These are phyloP conservation scores for Candida parachauliodes DNA, from an alignment of 805 yeast species.

Conservation along the genomic window DNA sequence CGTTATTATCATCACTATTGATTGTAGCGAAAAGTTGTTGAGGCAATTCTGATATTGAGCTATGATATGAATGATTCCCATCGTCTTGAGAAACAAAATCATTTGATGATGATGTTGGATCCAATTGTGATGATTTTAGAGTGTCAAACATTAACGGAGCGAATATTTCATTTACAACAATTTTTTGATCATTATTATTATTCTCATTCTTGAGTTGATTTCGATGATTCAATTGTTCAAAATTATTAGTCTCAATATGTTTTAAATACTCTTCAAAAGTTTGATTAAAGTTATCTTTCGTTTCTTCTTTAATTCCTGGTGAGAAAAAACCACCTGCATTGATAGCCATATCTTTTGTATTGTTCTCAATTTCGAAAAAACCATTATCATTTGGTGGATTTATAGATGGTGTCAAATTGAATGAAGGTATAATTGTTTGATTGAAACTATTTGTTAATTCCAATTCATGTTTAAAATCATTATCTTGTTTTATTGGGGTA, in stretches of 20 bases:
- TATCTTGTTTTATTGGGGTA: neutral
- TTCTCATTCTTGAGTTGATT: no score
- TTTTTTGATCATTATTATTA: neutral
- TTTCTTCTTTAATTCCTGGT: conserved; percentile 10
- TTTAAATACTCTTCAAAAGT: conserved; percentile 12
- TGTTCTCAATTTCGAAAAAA: conserved; percentile 8
- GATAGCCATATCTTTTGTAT: neutral
- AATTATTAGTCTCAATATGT: neutral
- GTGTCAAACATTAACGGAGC: conserved; percentile 2
- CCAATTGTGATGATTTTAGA: conserved; percentile 1
- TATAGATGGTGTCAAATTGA: conserved; percentile 29
- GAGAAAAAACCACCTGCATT: conserved; percentile 12
- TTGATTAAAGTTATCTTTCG: conserved; percentile 11
- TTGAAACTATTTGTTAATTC: conserved; percentile 6
- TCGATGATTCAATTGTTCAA: neutral
- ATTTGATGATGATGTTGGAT: conserved; percentile 1
- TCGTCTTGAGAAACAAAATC: conserved; percentile 4
- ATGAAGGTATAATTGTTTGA: conserved; percentile 6
- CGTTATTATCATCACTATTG: neutral
- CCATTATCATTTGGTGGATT: conserved; percentile 25
- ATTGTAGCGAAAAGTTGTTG: conserved; percentile 2
- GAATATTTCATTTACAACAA: conserved; percentile 3
- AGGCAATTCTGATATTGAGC: neutral
- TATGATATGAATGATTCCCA: neutral
- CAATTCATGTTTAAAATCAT: conserved; percentile 6